Conservation (phyloP, 2,329 filamentous ascomycete species). For the Fusarium sp. region DNA sequence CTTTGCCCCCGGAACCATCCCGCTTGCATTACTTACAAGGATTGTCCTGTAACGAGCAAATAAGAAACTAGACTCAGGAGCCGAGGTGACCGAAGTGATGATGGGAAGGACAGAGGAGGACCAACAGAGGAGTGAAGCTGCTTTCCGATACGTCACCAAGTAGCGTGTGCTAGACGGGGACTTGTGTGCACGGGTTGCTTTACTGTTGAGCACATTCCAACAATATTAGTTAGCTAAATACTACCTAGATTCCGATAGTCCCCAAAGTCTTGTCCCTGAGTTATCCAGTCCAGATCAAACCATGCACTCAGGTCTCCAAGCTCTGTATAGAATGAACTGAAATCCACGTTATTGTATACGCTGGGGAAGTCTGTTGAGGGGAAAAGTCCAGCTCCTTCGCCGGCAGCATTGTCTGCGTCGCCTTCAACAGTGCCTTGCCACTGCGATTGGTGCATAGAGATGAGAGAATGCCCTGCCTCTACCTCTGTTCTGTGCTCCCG, state of each 20-base stretch:
- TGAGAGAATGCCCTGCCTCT: conserved; percentile 2
- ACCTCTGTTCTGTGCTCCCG: conserved; percentile 8
- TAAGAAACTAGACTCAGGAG: conserved; percentile 15
- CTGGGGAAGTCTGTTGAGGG: neutral
- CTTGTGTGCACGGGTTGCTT: neutral
- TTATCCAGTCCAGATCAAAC: conserved; percentile 42
- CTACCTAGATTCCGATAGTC: neutral
- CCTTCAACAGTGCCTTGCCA: neutral
- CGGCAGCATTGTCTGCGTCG: neutral
- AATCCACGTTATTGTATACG: conserved; percentile 5
- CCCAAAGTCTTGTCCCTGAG: neutral
- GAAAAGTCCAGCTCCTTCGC: neutral
- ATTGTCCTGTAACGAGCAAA: conserved; percentile 15
- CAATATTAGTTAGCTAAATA: neutral
- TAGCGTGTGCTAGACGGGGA: neutral
- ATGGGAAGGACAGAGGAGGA: conserved; percentile 9
- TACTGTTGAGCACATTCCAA: neutral
- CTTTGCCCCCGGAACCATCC: conserved; percentile 7
- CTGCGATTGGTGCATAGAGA: conserved; percentile 17
- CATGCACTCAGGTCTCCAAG: conserved; percentile 42
- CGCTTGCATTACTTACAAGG: conserved; percentile 5
- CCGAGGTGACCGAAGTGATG: conserved; percentile 11
- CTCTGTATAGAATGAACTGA: conserved; percentile 32
- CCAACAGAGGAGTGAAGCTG: conserved; percentile 4
- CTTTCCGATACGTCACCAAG: conserved; percentile 13